Base-by-base conservation (phyloP, 176 grass and related monocot genomes). In the Miscanthus lutarioriparius region DNA sequence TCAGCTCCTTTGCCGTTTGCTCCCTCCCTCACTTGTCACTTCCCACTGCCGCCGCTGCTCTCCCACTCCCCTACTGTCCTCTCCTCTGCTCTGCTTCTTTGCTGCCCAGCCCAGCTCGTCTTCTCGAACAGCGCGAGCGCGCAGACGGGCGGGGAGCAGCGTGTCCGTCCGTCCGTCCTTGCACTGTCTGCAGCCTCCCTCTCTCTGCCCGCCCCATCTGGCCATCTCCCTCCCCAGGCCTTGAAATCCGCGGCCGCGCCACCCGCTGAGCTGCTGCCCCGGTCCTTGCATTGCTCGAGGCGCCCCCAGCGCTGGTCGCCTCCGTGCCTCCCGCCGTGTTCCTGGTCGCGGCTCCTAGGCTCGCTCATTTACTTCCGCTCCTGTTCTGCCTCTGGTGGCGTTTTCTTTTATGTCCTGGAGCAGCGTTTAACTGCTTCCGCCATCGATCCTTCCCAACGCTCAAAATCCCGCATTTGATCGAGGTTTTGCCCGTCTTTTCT, bases 231-330 rank as follows among this genome's bases (percentile, higher is more conserved):
- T 79, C 88, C 2, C 70, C 80, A 11, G 8, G 14, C 59, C 75
- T 84, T 83, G 84, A 36, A 75, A 80, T 70, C 84, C 74, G 43
- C 32, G 70, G 43, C 41, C 35, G 77, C 17, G 43, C 85, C 63
- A 73, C 10, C 64, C 62, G 59, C 27, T 45, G 37, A 16, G 38
- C 45, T 47, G 44, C 78, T n/a, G 56, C 23, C 64, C 67, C 23
- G 5, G 64, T 64, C 27, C 86, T 79, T 86, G 85, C 89, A 85
- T 89, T 86, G 77, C 69, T 64, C 43, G 38, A 77, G 87, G 44
- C 51, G 37, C 72, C 63, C 64, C 64, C 72, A 23, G 64, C 65
- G 39, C 83, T 64, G 77, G 84, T 83, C 79, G 80, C n/a, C 26
- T 64, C 89, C 80, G 75, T 83, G 80, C 73, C 75, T 11, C 26